Percentiles rank a stretch among this genome's conserved stretches.
Conservation (phyloP, 176 grass and related monocot genomes). For the Luzula sylvatica region DNA sequence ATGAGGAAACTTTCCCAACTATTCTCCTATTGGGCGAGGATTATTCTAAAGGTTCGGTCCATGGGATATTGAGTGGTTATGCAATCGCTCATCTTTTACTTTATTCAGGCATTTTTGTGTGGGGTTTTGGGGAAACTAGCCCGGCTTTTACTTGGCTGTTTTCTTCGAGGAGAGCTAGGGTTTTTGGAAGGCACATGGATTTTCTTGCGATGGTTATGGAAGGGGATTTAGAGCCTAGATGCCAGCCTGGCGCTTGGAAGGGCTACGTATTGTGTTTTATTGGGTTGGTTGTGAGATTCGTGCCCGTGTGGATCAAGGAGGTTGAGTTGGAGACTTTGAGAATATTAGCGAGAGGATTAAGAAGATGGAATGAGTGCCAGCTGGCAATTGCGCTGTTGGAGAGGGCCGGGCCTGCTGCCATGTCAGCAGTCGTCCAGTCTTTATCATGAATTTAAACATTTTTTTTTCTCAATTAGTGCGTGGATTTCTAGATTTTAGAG, state of each 20-base stretch:
- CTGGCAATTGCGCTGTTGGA: neutral
- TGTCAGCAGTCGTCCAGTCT: neutral
- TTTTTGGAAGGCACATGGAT: neutral
- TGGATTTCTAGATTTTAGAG: constrained; percentile 1
- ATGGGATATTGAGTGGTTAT: constrained; percentile 41
- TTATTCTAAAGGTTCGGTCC: constrained; percentile 33
- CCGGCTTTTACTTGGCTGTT: neutral
- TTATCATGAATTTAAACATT: neutral
- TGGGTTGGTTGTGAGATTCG: neutral
- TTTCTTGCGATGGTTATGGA: neutral
- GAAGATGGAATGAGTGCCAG: neutral
- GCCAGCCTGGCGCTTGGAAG: neutral
- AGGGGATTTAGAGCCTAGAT: neutral
- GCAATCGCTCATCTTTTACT: constrained; percentile 39
- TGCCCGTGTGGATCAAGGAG: neutral
- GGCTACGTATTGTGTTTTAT: neutral
- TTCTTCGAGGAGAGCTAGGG: neutral
- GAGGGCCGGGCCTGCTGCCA: neutral
- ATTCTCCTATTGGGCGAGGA: constrained; percentile 33
- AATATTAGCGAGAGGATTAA: neutral
- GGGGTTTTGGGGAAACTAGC: neutral
- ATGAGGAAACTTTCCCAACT: constrained; percentile 40
- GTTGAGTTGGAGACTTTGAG: neutral
- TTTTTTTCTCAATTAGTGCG: neutral
- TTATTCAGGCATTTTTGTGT: neutral